Evolutionary conservation across 331 rosid species (phyloP).

Genomic region (Quercus tomentella): DNA sequence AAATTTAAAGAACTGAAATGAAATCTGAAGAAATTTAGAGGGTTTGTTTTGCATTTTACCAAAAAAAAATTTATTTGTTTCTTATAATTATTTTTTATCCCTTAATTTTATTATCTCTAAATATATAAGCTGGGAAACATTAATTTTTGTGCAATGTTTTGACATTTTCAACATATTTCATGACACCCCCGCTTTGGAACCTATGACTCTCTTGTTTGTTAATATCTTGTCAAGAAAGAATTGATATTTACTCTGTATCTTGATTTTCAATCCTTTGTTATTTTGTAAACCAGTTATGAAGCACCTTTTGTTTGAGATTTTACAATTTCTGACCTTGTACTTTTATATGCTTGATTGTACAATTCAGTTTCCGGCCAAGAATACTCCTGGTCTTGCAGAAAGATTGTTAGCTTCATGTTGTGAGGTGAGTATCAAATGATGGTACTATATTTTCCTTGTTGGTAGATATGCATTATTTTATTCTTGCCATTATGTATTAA

Average conservation of each 20-base stretch:
- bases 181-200: background rate
- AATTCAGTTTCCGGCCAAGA: constrained; percentile 63
- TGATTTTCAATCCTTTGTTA: background rate
- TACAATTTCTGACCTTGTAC: constrained; percentile 8
- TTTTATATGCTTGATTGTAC: constrained; percentile 23
- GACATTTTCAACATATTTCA: background rate
- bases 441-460: background rate
- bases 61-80: no score
- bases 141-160: background rate
- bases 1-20: no score
- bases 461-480: background rate
- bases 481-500: background rate
- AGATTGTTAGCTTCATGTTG: constrained; percentile 72
- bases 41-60: no score
- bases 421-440: constrained; percentile 50
- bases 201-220: background rate
- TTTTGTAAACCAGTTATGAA: constrained; percentile 5
- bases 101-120: background rate
- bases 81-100: background rate
- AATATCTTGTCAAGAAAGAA: background rate
- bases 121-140: background rate
- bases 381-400: constrained; percentile 56
- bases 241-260: background rate
- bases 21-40: no score
- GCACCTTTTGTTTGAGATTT: background rate